Base-by-base conservation (phyloP, 345 rosid species). In the Erodium maritimum region DNA sequence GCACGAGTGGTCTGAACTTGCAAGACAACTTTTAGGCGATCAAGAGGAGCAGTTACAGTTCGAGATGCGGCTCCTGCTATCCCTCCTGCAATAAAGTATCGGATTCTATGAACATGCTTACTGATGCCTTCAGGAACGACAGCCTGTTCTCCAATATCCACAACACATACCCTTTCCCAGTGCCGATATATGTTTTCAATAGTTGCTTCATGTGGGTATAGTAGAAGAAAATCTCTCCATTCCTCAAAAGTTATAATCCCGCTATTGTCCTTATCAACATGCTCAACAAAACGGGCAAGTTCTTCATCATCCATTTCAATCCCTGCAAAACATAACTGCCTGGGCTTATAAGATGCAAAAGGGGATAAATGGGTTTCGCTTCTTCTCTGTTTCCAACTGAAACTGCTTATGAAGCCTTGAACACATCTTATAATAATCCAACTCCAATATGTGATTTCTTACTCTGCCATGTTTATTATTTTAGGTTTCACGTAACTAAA, bases 191-290 rank as follows among this genome's bases (percentile, higher is more conserved):
- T 90, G 67, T 90, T 90, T 61, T 87, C 95, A 12, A 90, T 82
- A 18, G 97, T 87, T 50, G 97, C 95, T 63, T 90, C 97, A 17
- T 90, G 97, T n/a, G 95, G 97, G 70, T 85, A 87, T 4, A 87
- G 65, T 67, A 90, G 72, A 55, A 90, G 93, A 75, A 90, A 90
- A 71, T 90, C 97, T 58, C 95, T 83, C 97, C 97, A 90, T 65
- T 87, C 97, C 61, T 87, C 93, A 67, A 90, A 90, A 24, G 94
- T 79, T 61, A 90, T 90, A 52, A 87, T 82, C 20, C 97, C 97
- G 67, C 87, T 83, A 56, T 79, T 87, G 65, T 85, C 97, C 84
- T 90, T 84, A 52, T 87, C 93, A 50, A 90, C 95, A 29, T 84
- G 93, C 76, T 90, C 97, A 62, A 90, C 93, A 78, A 90, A 90